Base-by-base conservation (phyloP, 1,284 basidiomycete genomes). In the Naganishia sp. region DNA sequence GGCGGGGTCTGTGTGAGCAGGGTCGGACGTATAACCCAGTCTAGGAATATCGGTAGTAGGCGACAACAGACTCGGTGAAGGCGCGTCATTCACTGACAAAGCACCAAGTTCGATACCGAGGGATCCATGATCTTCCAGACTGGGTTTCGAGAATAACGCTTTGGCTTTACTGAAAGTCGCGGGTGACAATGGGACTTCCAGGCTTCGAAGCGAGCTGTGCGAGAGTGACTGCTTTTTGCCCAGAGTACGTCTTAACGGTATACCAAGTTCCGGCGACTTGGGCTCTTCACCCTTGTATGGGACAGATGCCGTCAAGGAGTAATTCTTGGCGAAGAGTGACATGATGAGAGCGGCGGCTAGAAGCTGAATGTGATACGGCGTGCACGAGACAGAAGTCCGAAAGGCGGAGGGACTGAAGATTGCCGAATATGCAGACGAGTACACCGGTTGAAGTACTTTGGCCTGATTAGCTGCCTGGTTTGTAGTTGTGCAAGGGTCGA, bases 371-470 rank as follows among this genome's bases (percentile, higher is more conserved):
- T 7, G 45, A 48, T 15, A 48, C 45, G n/a, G 7, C n/a, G 43
- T 48, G 18, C 11, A 15, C 15, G n/a, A 15, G 7, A 15, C 18
- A 9, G 45, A 50, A 10, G 7, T 10, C 36, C 36, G 36, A 39
- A 7, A 39, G 36, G 36, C 36, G 36, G 36, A 28, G 28, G 28
- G 28, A 39, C 13, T 39, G 1, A 13, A 13, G 36, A 7, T 21
- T 31, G 13, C 16, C 10, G 28, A n/a, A 16, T 43, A 61, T 48
- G 59, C 59, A 61, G 48, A 61, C 59, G 59, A 61, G 48, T 44
- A 61, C 33, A n/a, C 59, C 48, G 45, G 50, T 52, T 36, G 59
- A 48, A 25, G n/a, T 61, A 61, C 59, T 61, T 61, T 61, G 59
- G 59, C 59, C 59, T 39, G 36, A 7, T 39, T 10, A 6, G 36